These are phyloP conservation scores for Colletotrichum sp. DNA, from an alignment of 2,329 filamentous ascomycete genomes.

Conservation along the genomic window DNA sequence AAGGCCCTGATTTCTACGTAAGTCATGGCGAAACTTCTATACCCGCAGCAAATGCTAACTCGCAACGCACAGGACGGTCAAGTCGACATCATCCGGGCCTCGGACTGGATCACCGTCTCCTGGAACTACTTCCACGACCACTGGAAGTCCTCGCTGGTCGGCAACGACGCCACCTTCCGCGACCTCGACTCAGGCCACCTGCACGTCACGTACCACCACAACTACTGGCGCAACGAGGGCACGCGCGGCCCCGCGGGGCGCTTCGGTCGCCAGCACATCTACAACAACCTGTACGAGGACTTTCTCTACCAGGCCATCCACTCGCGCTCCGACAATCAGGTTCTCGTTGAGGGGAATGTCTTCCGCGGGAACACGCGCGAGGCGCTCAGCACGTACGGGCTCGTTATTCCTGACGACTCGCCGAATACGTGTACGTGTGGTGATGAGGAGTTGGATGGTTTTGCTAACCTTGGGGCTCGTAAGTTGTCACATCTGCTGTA, in stretches of 20 bases:
- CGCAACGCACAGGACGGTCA: conserved; percentile 44
- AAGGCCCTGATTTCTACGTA: conserved; percentile 43
- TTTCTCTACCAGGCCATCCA: conserved; percentile 54
- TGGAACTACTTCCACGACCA: conserved; percentile 54
- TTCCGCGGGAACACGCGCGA: conserved; percentile 52
- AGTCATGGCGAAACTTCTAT: neutral
- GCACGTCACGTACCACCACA: conserved; percentile 56
- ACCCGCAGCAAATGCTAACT: neutral
- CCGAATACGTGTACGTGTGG: conserved; percentile 59
- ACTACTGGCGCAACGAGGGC: conserved; percentile 50
- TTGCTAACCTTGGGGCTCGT: conserved; percentile 58
- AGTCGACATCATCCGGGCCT: conserved; percentile 48
- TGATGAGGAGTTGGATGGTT: conserved; percentile 60
- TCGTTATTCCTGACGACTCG: conserved; percentile 60
- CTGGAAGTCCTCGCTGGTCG: conserved; percentile 51
- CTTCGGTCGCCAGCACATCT: conserved; percentile 55
- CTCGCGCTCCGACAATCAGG: conserved; percentile 52
- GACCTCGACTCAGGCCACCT: conserved; percentile 47
- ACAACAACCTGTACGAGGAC: conserved; percentile 54
- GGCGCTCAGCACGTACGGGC: conserved; percentile 57
- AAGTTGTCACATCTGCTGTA: conserved; percentile 29
- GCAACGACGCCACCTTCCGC: conserved; percentile 43
- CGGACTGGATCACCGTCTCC: conserved; percentile 50
- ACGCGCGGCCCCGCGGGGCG: conserved; percentile 53
- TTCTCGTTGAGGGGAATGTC: conserved; percentile 54